Evolutionary conservation across 495 filamentous ascomycete genomes (phyloP).

Genomic region (Bacidia rubella): DNA sequence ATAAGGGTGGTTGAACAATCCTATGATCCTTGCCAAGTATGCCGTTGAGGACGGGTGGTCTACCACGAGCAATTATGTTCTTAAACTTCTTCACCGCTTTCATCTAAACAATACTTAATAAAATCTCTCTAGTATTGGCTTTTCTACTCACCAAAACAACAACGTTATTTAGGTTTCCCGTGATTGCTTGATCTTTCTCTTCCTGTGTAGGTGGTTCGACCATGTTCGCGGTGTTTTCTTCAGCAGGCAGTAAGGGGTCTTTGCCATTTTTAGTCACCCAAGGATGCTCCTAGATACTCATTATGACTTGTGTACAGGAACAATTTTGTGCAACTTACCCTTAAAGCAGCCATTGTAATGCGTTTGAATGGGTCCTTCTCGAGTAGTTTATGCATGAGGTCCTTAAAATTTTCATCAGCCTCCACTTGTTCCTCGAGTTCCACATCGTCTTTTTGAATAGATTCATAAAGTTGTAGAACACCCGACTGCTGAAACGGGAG

Average conservation of each 20-base stretch:
- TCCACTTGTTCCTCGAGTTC: conserved; percentile 11
- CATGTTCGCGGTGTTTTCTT: conserved; percentile 76
- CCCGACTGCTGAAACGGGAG: conserved; percentile 71
- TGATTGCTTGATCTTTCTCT: conserved; percentile 84
- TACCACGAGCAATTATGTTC: conserved; percentile 33
- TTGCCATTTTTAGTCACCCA: conserved; percentile 81
- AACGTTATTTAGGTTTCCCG: conserved; percentile 68
- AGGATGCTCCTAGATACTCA: conserved; percentile 59
- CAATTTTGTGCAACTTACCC: conserved; percentile 41
- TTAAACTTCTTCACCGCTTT: conserved; percentile 89
- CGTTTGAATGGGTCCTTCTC: conserved; percentile 67
- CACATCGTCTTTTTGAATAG: conserved; percentile 58
- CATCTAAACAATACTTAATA: conserved; percentile 41
- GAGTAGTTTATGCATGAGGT: conserved; percentile 53
- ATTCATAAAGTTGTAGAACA: conserved; percentile 77
- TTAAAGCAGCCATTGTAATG: conserved; percentile 66
- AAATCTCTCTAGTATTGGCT: neutral
- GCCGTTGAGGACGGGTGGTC: conserved; percentile 38
- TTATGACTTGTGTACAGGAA: conserved; percentile 2
- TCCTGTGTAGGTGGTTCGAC: conserved; percentile 73
- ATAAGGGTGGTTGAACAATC: conserved; percentile 43
- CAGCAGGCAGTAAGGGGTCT: conserved; percentile 65
- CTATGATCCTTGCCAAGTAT: conserved; percentile 42
- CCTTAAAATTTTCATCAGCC: conserved; percentile 45
- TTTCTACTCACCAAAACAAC: conserved; percentile 58